Percentiles rank a stretch among this genome's conserved stretches.
phyloP scores from a whole-genome alignment of 2,329 filamentous ascomycete genomes.

The Fusarium drepaniforme region DNA sequence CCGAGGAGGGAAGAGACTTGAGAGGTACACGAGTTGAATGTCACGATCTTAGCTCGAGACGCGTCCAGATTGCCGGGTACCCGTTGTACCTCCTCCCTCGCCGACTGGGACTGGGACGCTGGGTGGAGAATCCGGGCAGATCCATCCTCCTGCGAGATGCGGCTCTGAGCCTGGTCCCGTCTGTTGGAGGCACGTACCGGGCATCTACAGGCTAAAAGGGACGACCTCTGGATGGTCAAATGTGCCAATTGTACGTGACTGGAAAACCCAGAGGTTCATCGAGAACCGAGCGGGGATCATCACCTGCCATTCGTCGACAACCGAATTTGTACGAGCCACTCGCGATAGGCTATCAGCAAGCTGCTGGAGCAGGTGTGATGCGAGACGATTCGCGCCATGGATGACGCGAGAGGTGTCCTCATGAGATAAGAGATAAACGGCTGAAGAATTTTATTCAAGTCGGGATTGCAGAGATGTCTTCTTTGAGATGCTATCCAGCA shows the following conservation, averaged over 20 bases:
- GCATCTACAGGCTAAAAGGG: conserved; percentile 19
- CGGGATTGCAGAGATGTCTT: not conserved
- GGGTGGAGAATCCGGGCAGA: conserved; percentile 45
- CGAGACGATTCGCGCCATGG: not conserved
- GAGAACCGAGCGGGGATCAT: conserved; percentile 18
- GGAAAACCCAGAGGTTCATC: not conserved
- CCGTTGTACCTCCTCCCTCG: conserved; percentile 39
- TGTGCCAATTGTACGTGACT: conserved; percentile 9
- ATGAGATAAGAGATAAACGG: not conserved
- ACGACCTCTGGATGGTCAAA: conserved; percentile 15
- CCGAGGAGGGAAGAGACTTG: conserved; percentile 42
- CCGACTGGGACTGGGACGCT: not conserved
- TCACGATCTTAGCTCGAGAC: conserved; percentile 47
- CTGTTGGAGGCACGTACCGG: conserved; percentile 25
- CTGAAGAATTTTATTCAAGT: not conserved
- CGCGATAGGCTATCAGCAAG: not conserved
- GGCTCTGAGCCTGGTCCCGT: conserved; percentile 44
- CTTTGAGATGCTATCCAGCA: not conserved
- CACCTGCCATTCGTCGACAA: conserved; percentile 7
- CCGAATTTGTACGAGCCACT: conserved; percentile 5
- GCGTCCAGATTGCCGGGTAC: conserved; percentile 45
- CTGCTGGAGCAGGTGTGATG: not conserved
- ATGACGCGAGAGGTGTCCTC: not conserved
- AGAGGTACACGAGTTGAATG: conserved; percentile 43
- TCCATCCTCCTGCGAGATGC: conserved; percentile 40